Base-by-base conservation (phyloP, 2,329 filamentous ascomycete species). In the Cladosporium sp. region DNA sequence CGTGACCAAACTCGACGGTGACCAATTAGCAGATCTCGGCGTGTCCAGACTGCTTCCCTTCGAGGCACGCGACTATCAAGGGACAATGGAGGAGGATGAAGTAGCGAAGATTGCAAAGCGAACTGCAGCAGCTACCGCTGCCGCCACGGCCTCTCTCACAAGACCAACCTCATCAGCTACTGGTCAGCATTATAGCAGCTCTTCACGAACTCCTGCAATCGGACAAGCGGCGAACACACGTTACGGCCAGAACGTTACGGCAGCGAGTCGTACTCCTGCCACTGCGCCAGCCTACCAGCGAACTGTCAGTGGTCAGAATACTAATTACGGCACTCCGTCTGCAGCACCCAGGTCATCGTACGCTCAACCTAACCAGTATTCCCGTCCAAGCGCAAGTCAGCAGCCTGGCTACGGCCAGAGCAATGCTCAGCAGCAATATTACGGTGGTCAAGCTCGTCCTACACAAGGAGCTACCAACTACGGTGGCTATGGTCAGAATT, bases 41-140 rank as follows among this genome's bases (percentile, higher is more conserved):
- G 88, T 96, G 68, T 93, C 87, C 74, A 90, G 85, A 45, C 90
- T 85, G 69, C 82, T 96, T 19, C 76, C 90, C 59, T 78, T 95
- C 47, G 84, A 89, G 60, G 85, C 82, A 6, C 85, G 87, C 52
- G 85, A 91, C 66, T 89, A 89, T 71, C 83, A 82, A 61, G 91
- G 91, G 4, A 84, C 88, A 3, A 86, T 95, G 83, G 91, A 95
- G 65, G 90, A 93, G 65, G 91, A 96, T 64, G 88, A 91, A 62
- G 68, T 75, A 1, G 73, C 76, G 2, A 71, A 75, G 32, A 64
- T 73, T 40, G 73, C 74, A 24, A 79, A 78, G 61, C 61, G 65
- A 24, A 64, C 64, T 6, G 71, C 76, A 13, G 62, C 65, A 42
- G 66, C 66, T 1, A 70, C 69, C 4, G 68, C 70, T 19, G 64